These are phyloP conservation scores for Lactifluus subvellereus DNA, from an alignment of 768 basidiomycete genomes.

Conservation along the genomic window DNA sequence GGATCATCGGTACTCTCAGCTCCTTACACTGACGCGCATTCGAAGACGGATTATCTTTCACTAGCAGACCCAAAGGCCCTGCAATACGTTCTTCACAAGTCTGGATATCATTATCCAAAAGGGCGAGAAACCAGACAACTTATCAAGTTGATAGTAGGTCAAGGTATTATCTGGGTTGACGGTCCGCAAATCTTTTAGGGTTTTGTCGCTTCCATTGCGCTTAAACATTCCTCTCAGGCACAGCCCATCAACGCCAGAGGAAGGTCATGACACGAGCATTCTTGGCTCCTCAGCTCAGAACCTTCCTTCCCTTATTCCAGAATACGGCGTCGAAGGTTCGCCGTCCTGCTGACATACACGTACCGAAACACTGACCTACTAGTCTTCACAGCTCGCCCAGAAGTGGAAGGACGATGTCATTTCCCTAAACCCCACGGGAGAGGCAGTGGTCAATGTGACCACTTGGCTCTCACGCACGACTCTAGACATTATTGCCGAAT, in stretches of 20 bases:
- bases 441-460: slow-evolving; percentile 24
- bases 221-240: slow-evolving; percentile 13
- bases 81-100: slow-evolving; percentile 30
- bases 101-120: slow-evolving; percentile 29
- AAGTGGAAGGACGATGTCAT: slow-evolving; percentile 29
- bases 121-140: slow-evolving; percentile 5
- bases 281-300: slow-evolving; percentile 26
- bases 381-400: slow-evolving; percentile 23
- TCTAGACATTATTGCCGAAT: slow-evolving; percentile 29
- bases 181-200: slow-evolving; percentile 17
- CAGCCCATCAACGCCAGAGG: slow-evolving; percentile 27
- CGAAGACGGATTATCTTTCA: not conserved
- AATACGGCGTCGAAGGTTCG: slow-evolving; percentile 12
- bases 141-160: slow-evolving; percentile 21
- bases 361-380: not conserved
- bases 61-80: slow-evolving; percentile 25
- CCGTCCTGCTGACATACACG: not conserved
- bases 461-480: slow-evolving; percentile 27
- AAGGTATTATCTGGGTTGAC: slow-evolving; percentile 24
- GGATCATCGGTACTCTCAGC: not conserved
- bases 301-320: slow-evolving; percentile 29
- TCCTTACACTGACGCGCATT: slow-evolving; percentile 12
- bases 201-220: not conserved
- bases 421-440: not conserved
- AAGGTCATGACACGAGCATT: slow-evolving; percentile 31